Percentiles rank a stretch among this genome's conserved stretches.
phyloP scores from a whole-genome alignment of 2,329 filamentous ascomycete genomes.

The Ramularia endophylla region DNA sequence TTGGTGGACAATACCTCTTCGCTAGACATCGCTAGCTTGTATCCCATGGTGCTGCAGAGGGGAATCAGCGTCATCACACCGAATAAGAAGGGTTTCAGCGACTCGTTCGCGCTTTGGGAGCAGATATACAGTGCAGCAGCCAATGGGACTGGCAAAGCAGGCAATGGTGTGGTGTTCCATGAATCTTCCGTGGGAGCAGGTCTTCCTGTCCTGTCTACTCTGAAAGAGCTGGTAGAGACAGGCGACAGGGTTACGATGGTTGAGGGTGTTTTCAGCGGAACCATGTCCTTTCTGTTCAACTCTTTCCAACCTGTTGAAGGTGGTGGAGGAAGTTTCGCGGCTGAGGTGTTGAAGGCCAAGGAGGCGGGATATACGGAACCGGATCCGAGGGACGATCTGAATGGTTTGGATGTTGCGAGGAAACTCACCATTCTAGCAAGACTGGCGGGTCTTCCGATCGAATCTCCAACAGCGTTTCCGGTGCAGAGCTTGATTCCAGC shows the following conservation, averaged over 20 bases:
- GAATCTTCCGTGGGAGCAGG: slow-evolving; percentile 93
- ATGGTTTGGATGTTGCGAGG: slow-evolving; percentile 84
- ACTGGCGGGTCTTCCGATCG: slow-evolving; percentile 72
- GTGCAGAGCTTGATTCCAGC: slow-evolving; percentile 90
- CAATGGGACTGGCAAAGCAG: slow-evolving; percentile 46
- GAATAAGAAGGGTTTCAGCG: slow-evolving; percentile 97
- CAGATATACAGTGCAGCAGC: slow-evolving; percentile 73
- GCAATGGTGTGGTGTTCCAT: slow-evolving; percentile 77
- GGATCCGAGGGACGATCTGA: slow-evolving; percentile 79
- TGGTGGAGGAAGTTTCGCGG: slow-evolving; percentile 75
- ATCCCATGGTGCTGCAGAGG: slow-evolving; percentile 71
- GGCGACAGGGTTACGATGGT: slow-evolving; percentile 88
- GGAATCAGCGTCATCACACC: slow-evolving; percentile 91
- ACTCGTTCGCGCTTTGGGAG: slow-evolving; percentile 73
- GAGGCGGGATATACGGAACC: slow-evolving; percentile 88
- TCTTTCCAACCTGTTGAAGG: slow-evolving; percentile 80
- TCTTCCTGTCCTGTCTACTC: slow-evolving; percentile 84
- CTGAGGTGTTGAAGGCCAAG: slow-evolving; percentile 88
- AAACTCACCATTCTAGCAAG: slow-evolving; percentile 94
- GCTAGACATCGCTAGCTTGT: slow-evolving; percentile 73
- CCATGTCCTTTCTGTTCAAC: slow-evolving; percentile 98
- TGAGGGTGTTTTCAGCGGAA: slow-evolving; percentile 95
- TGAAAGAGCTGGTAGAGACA: slow-evolving; percentile 91
- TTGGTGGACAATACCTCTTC: slow-evolving; percentile 96
- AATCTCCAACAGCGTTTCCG: slow-evolving; percentile 81